A percentile compares a stretch with the other conserved stretches of the same genome.
Evolutionary conservation across 2,329 filamentous ascomycete genomes (phyloP).

Genomic region (Dendryphion nanum): DNA sequence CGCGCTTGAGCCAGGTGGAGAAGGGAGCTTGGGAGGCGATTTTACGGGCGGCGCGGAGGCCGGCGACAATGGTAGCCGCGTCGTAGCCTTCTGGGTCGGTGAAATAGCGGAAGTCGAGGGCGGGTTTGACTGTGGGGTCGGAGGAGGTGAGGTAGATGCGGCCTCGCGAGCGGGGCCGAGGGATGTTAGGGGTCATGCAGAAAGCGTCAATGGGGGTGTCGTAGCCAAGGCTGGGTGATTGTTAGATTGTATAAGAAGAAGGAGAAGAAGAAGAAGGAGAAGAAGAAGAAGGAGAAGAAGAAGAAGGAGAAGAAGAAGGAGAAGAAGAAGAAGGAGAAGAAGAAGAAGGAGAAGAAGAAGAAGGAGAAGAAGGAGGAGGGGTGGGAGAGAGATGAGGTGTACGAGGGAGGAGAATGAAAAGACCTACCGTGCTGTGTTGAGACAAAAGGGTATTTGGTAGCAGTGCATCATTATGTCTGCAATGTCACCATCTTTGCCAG

Average conservation of each 20-base stretch:
- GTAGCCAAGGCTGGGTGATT: constrained; percentile 62
- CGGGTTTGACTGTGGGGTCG: constrained; percentile 75
- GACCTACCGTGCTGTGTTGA: constrained; percentile 69
- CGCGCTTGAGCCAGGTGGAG: constrained; percentile 77
- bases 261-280: too few relatives aligned
- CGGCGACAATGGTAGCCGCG: constrained; percentile 49
- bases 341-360: too few relatives aligned
- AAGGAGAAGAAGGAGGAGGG: not conserved
- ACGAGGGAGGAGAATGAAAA: too few relatives aligned
- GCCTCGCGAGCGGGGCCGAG: constrained; percentile 74
- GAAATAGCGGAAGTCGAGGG: constrained; percentile 87
- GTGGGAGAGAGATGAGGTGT: too few relatives aligned
- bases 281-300: too few relatives aligned
- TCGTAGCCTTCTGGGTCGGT: constrained; percentile 84
- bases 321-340: too few relatives aligned
- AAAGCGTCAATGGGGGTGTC: constrained; percentile 72
- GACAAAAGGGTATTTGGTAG: constrained; percentile 90
- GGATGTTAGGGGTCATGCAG: constrained; percentile 92
- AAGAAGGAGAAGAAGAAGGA: too few relatives aligned
- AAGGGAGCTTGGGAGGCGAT: constrained; percentile 62
- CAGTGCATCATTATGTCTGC: constrained; percentile 96
- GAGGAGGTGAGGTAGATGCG: constrained; percentile 73
- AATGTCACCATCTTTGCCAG: constrained; percentile 67
- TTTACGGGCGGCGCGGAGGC: constrained; percentile 18
- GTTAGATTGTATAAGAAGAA: not conserved